Base-by-base conservation (phyloP, 164 flowering plant genomes). In the Annona cherimola region DNA sequence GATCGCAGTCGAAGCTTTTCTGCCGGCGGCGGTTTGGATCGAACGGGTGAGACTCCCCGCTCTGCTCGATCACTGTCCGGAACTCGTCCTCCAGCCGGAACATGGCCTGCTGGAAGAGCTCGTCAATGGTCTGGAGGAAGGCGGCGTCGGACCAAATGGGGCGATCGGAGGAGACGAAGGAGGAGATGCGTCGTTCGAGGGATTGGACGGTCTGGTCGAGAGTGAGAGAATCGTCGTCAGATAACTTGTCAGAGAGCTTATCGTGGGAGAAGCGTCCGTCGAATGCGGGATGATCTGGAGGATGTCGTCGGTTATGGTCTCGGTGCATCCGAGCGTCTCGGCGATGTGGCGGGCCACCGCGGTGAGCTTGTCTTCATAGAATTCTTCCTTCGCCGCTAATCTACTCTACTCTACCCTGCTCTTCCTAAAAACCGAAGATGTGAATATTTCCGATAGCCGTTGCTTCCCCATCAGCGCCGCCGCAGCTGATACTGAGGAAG, bases 261-360 rank as follows among this genome's bases (percentile, higher is more conserved):
- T 91, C 98, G 57, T 89, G 89, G 4, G 97, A 89, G 69, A 94
- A 84, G 4, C 98, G 77, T 43, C 88, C 89, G 75, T 94, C 99
- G 77, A 91, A 94, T 69, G 80, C 85, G 68, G 99, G 85, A 90
- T 89, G 69, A 92, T 87, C 78, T 94, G 88, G 55, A 94, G 80
- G 16, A 94, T 91, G 60, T 94, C 98, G 70, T 94, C 99, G 11
- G 98, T 85, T 86, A 84, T 89, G 41, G 88, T 74, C 12, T 92
- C 91, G 55, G 88, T 83, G 61, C 85, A 87, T 73, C 97, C 99
- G 0, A 94, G 87, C 0, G 98, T 88, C 71, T 90, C 91, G 8
- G 97, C 99, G 12, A 94, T 92, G 85, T 94, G 98, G 5, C 97
- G 83, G 4, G 99, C 99, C 12, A 92, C 86, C 1, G 97, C 99